Percentiles rank a stretch among this genome's conserved stretches.
These are phyloP conservation scores for Mycosphaerella sp. DNA, from an alignment of 2,329 filamentous ascomycete species.

Conservation along the genomic window DNA sequence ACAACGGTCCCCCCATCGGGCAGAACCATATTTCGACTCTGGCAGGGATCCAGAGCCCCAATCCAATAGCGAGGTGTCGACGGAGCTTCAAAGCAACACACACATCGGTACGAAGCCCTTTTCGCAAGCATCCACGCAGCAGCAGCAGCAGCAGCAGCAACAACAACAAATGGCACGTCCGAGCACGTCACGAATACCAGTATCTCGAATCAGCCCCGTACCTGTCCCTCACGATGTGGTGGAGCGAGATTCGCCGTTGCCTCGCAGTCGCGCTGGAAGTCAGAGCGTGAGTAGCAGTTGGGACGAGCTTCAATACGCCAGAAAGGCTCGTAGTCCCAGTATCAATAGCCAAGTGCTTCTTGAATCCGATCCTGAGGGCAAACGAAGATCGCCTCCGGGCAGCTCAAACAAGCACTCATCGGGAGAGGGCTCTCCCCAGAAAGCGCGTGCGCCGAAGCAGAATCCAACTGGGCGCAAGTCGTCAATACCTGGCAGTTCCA, in stretches of 20 bases:
- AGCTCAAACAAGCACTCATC: slow-evolving; percentile 23
- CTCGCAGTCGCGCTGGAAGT: slow-evolving; percentile 54
- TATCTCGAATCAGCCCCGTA: slow-evolving; percentile 71
- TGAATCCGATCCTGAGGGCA: slow-evolving; percentile 41
- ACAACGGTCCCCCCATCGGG: slow-evolving; percentile 3
- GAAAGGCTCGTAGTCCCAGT: slow-evolving; percentile 61
- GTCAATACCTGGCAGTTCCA: slow-evolving; percentile 10
- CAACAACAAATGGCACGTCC: slow-evolving; percentile 41
- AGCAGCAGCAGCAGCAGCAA: slow-evolving; percentile 37
- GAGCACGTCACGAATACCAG: slow-evolving; percentile 73
- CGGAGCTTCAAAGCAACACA: slow-evolving; percentile 24
- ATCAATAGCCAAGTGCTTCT: slow-evolving; percentile 48
- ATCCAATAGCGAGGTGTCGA: slow-evolving; percentile 68
- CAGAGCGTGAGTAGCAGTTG: slow-evolving; percentile 54
- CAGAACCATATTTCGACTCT: slow-evolving; percentile 39
- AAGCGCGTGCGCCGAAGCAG: slow-evolving; percentile 38
- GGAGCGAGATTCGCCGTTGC: slow-evolving; percentile 65
- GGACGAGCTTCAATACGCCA: slow-evolving; percentile 39
- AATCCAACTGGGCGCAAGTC: slow-evolving; percentile 26
- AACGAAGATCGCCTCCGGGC: slow-evolving; percentile 36
- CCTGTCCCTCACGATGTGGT: slow-evolving; percentile 67
- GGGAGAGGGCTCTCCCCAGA: slow-evolving; percentile 33
- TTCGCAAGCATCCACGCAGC: not conserved
- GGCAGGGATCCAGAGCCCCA: slow-evolving; percentile 63
- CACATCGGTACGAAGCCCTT: slow-evolving; percentile 32